Conservation (phyloP, 164 flowering plant species). For the Annona squamosa region DNA sequence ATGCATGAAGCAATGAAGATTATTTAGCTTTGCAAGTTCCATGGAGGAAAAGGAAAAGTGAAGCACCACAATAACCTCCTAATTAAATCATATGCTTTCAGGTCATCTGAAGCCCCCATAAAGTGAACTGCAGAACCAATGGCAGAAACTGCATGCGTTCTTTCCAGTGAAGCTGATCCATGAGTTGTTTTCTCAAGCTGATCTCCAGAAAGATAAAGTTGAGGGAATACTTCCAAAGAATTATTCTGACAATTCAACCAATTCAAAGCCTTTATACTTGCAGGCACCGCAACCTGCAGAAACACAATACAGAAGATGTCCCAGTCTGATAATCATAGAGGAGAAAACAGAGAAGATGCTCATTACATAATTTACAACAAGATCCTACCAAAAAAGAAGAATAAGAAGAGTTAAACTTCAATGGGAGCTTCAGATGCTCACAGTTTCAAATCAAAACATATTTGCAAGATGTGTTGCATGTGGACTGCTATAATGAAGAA, state of each 20-base stretch:
- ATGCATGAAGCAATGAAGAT: background rate
- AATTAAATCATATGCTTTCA: constrained; percentile 16
- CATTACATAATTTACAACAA: too few relatives aligned
- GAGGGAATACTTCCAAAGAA: constrained; percentile 52
- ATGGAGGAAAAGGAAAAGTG: background rate
- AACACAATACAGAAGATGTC: background rate
- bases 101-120: constrained; percentile 23
- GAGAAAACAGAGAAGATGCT: background rate
- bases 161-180: constrained; percentile 25
- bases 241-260: constrained; percentile 63
- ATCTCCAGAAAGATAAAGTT: constrained; percentile 55
- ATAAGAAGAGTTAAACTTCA: too few relatives aligned
- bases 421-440: background rate
- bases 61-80: constrained; percentile 35
- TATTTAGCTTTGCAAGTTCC: background rate
- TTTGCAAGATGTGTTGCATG: too few relatives aligned
- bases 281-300: constrained; percentile 74
- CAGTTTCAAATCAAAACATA: too few relatives aligned
- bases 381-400: background rate
- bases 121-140: constrained; percentile 67
- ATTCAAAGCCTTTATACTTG: constrained; percentile 61
- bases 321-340: background rate
- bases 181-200: constrained; percentile 25
- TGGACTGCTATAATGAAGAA: too few relatives aligned
- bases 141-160: constrained; percentile 57